Base-by-base conservation (phyloP, 768 basidiomycete species). In the Rubroboletus pulcherrimus region DNA sequence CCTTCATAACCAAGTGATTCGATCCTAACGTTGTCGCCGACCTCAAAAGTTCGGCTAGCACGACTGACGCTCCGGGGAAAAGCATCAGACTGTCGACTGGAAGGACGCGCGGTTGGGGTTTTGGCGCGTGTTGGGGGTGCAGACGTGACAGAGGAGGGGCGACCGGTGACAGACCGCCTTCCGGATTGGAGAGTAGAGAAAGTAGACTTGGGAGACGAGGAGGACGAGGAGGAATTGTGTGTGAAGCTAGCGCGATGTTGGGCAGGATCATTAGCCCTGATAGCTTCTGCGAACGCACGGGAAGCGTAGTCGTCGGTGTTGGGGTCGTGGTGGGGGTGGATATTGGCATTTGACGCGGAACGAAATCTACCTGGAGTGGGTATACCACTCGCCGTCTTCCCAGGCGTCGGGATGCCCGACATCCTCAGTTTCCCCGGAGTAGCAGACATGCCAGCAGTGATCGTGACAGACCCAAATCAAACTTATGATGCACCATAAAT, bases 1-100 rank as follows among this genome's bases (percentile, higher is more conserved):
- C 96, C 96, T 68, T 97, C 94, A 69, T 88, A 89, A 0, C 93
- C 93, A 43, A 93, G 79, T 10, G 87, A 90, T 64, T 93, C 92
- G 42, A 97, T 88, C 60, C 89, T 77, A 37, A 98, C 94, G 62
- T 78, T 82, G 64, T 94, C 91, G 3, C 91, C 94, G 5, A 89
- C 75, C 9, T 86, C 82, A 55, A 87, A 88, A 3, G 72, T 53
- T 59, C 75, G 72, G 7, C 73, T 73, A 10, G 75, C 64, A 51
- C 83, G 76, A 61, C 78, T 78, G 17, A 75, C 63, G 60, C 74
- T 75, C 59, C 81, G 80, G 17, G 68, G 62, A 60, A 79, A 76
- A 4, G 73, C 73, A 60, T 91, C 89, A 7, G 87, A 86, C 48
- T 83, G 81, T 21, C 90, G 82, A 62, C 87, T 89, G 12, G 77